Percentiles rank a stretch among this genome's conserved stretches.
Conservation (phyloP, 2,329 filamentous ascomycete species). For the Lachnellula cervina region DNA sequence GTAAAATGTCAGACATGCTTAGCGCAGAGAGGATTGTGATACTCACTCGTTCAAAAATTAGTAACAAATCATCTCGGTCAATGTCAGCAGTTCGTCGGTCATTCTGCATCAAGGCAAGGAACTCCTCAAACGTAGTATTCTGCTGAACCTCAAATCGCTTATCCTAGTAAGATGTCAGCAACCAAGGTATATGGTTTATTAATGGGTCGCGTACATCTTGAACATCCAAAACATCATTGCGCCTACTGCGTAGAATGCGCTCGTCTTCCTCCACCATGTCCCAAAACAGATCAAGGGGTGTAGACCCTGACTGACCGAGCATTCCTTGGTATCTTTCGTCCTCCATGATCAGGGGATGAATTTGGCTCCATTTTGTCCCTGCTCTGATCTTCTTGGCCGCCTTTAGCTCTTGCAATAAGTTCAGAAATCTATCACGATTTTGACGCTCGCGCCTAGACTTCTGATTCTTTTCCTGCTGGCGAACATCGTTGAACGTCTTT, state of each 20-base stretch:
- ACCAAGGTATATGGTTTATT: not conserved
- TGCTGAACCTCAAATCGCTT: slow-evolving; percentile 86
- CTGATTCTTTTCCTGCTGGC: slow-evolving; percentile 79
- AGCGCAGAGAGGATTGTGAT: not conserved
- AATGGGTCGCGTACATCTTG: slow-evolving; percentile 62
- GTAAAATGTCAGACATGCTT: slow-evolving; percentile 21
- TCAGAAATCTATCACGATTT: slow-evolving; percentile 74
- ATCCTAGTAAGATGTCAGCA: slow-evolving; percentile 55
- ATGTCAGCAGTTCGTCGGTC: slow-evolving; percentile 86
- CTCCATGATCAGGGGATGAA: slow-evolving; percentile 68
- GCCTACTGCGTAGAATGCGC: slow-evolving; percentile 70
- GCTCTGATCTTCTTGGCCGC: slow-evolving; percentile 79
- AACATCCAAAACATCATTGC: slow-evolving; percentile 82
- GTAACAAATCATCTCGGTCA: slow-evolving; percentile 69
- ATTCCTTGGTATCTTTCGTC: slow-evolving; percentile 81
- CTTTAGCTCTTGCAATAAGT: slow-evolving; percentile 69
- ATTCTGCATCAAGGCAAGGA: slow-evolving; percentile 73
- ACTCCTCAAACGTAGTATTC: slow-evolving; percentile 85
- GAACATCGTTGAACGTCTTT: slow-evolving; percentile 82
- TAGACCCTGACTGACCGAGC: slow-evolving; percentile 78
- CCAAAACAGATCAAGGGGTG: slow-evolving; percentile 90
- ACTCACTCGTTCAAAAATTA: slow-evolving; percentile 78
- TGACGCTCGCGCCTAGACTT: slow-evolving; percentile 80
- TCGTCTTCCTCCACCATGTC: slow-evolving; percentile 94
- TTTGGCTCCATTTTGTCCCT: slow-evolving; percentile 81